Evolutionary conservation across 2,329 filamentous ascomycete genomes (phyloP).

Genomic region (Hypoxylon sp.): DNA sequence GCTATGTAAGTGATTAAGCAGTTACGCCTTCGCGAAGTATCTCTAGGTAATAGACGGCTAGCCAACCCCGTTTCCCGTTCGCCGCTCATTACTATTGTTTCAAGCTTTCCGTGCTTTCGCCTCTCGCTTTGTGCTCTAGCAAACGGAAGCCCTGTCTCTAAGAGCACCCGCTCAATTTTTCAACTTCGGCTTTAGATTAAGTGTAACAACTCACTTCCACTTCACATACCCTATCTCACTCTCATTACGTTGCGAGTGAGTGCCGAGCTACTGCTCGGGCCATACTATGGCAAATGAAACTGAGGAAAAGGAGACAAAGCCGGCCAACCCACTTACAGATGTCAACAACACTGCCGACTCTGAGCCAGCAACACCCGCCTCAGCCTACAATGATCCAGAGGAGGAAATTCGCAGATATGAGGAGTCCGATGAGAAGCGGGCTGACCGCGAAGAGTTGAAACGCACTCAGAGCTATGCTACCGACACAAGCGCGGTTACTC

Average conservation of each 20-base stretch:
- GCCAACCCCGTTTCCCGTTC: conserved; percentile 8
- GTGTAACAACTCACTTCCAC: conserved; percentile 14
- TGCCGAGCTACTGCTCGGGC: conserved; percentile 7
- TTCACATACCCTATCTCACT: conserved; percentile 17
- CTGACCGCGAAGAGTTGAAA: conserved; percentile 54
- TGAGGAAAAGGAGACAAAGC: conserved; percentile 48
- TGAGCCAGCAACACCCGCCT: conserved; percentile 39
- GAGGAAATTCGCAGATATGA: conserved; percentile 49
- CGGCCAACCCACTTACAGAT: conserved; percentile 45
- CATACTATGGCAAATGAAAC: conserved; percentile 49
- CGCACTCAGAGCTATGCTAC: conserved; percentile 67
- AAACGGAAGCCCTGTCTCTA: conserved; percentile 1
- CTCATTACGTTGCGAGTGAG: conserved; percentile 23
- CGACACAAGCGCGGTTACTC: conserved; percentile 63
- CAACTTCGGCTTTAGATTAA: conserved; percentile 4
- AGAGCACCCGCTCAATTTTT: not conserved
- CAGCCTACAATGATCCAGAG: conserved; percentile 45
- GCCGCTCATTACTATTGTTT: conserved; percentile 14
- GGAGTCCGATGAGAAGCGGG: conserved; percentile 48
- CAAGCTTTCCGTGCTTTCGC: conserved; percentile 1
- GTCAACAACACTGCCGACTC: conserved; percentile 41
- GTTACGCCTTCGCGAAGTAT: not conserved
- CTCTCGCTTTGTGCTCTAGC: conserved; percentile 19
- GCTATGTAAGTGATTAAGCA: conserved; percentile 8
- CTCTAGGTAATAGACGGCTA: conserved; percentile 17